Evolutionary conservation across 306 rosid genomes (phyloP).

Genomic region (Prosopis cineraria): DNA sequence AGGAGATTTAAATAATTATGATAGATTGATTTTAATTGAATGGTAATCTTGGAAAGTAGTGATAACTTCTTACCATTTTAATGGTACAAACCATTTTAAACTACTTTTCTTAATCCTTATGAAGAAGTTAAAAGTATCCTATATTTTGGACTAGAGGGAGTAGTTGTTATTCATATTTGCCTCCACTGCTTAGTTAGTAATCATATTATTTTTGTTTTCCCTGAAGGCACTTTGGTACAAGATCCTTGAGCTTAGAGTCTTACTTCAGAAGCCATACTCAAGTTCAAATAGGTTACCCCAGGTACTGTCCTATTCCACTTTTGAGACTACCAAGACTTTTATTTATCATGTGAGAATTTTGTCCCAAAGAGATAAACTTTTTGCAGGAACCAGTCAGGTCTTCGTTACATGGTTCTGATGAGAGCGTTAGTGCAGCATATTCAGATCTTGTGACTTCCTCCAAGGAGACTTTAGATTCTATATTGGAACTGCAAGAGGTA

Average conservation of each 20-base stretch:
- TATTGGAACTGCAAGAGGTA: constrained; percentile 85
- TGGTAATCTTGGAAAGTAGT: too few species aligned
- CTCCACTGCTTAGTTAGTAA: neutral
- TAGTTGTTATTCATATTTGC: too few species aligned
- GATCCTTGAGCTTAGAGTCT: constrained; percentile 80
- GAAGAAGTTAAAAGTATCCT: too few species aligned
- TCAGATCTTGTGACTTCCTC: constrained; percentile 65
- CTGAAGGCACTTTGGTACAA: constrained; percentile 85
- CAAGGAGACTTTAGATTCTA: constrained; percentile 73
- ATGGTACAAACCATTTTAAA: too few species aligned
- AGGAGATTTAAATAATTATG: too few species aligned
- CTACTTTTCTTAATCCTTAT: too few species aligned
- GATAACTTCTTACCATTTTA: too few species aligned
- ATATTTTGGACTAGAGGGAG: too few species aligned
- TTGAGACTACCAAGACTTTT: constrained; percentile 17
- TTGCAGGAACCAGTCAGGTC: constrained; percentile 77
- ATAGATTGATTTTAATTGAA: too few species aligned
- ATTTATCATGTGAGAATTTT: constrained; percentile 15
- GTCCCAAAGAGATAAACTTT: constrained; percentile 26
- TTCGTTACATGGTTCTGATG: constrained; percentile 60
- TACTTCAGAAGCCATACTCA: constrained; percentile 83
- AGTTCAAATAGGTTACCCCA: constrained; percentile 89
- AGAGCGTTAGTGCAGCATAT: constrained; percentile 62
- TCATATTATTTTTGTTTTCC: constrained; percentile 21
- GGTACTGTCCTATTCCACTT: constrained; percentile 46